Evolutionary conservation across 148 eudicot species (phyloP).

Genomic region (Nepenthes gracilis): DNA sequence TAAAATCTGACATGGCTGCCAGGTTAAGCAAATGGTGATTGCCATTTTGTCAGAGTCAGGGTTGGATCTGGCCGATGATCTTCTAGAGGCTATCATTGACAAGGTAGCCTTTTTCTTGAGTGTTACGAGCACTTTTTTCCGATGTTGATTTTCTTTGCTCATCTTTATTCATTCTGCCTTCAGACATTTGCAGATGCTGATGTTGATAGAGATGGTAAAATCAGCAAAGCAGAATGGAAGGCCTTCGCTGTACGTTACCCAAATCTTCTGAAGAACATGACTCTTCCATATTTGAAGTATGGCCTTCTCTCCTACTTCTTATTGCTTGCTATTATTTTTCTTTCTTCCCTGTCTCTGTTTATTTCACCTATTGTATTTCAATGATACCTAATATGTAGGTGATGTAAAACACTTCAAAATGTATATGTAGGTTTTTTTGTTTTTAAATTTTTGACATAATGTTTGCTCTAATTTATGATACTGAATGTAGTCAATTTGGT

Average conservation of each 20-base stretch:
- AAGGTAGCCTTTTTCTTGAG: constrained; percentile 25
- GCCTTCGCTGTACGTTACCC: constrained; percentile 56
- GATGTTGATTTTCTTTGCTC: not conserved
- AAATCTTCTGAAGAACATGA: constrained; percentile 74
- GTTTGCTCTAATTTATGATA: too few relatives aligned
- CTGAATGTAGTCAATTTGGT: too few relatives aligned
- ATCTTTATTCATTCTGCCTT: not conserved
- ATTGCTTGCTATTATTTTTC: not conserved
- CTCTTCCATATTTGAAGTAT: constrained; percentile 82
- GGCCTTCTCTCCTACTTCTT: constrained; percentile 9
- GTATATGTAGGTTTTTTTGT: too few relatives aligned
- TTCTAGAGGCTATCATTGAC: constrained; percentile 68
- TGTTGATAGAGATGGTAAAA: constrained; percentile 69
- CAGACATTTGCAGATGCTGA: constrained; percentile 95
- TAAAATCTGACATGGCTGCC: constrained; percentile 11
- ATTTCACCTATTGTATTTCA: too few relatives aligned
- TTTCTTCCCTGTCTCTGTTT: not conserved
- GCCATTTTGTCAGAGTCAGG: constrained; percentile 78
- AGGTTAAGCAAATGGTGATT: constrained; percentile 94
- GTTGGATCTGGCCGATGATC: constrained; percentile 59
- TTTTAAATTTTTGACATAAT: too few relatives aligned
- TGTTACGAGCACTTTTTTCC: not conserved
- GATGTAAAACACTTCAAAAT: too few relatives aligned
- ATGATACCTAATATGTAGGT: too few relatives aligned
- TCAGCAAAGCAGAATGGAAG: constrained; percentile 74